Conservation (phyloP, 139 green algal genomes). For the Dunaliella primolecta region DNA sequence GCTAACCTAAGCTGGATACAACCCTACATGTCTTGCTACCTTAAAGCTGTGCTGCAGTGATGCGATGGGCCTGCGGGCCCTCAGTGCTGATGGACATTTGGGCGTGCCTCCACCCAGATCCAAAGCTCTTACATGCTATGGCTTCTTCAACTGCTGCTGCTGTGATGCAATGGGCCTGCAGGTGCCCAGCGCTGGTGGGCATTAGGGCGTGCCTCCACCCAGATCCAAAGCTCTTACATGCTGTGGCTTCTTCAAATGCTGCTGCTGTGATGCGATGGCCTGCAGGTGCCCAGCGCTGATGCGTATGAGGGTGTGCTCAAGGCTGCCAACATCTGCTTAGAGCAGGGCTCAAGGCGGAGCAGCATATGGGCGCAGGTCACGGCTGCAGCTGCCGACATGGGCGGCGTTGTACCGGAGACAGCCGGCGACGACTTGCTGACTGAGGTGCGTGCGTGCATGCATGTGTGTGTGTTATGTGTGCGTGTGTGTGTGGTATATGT, state of each 20-base stretch:
- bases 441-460: background rate
- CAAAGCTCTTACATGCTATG: too few species aligned
- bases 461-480: background rate
- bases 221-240: background rate
- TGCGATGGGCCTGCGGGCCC: too few species aligned
- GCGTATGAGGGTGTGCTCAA: conserved; percentile 61
- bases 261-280: too few species aligned
- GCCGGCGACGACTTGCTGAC: background rate
- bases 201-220: background rate
- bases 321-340: conserved; percentile 61
- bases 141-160: too few species aligned
- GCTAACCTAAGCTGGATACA: too few species aligned
- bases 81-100: too few species aligned
- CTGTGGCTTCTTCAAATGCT: too few species aligned
- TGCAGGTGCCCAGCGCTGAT: conserved; percentile 51
- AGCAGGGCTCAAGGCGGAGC: conserved; percentile 42
- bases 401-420: conserved; percentile 3
- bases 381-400: conserved; percentile 37
- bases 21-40: too few species aligned
- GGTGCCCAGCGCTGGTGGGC: too few species aligned
- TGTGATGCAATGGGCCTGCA: too few species aligned
- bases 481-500: too few species aligned
- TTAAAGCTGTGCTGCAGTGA: too few species aligned
- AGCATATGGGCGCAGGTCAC: conserved; percentile 63
- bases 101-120: background rate